Evolutionary conservation across 2,329 filamentous ascomycete genomes (phyloP), one percentile per base, ranked within the genome.

Genomic region (Penicillium sp.): DNA sequence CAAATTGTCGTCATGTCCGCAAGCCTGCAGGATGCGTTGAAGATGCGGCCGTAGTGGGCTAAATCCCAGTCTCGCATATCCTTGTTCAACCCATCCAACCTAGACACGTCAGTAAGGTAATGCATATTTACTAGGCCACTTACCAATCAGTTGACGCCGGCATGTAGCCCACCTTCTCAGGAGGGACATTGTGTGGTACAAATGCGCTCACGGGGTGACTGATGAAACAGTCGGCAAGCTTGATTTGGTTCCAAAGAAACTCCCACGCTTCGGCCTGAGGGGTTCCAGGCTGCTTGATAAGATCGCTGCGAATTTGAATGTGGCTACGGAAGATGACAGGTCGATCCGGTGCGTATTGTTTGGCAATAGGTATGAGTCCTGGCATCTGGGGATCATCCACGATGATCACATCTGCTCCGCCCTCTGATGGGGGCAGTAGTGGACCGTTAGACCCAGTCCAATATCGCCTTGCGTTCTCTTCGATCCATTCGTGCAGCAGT

Each of bases 321-420:
- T 95, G 90, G 48, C 88, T 91, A 57, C 90, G 85, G 75, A 90
- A 95, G 41, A 93, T 84, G 22, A 95, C 84, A 1, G 90, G 90
- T 13, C 90, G 84, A n/a, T 87, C 73, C 1, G 90, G 89, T 1
- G 89, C 90, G 7, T 82, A 58, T 56, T 84, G 77, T 75, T 92
- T 93, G 68, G 91, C 88, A 33, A 93, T 77, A 4, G 87, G 86
- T 53, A 93, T 90, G 37, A 95, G 79, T 6, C 84, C 85, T 3
- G 90, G 90, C 90, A 93, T 93, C 73, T 95, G 90, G 1, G 90
- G 90, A 64, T 95, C 90, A 65, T 95, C 90, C 52, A 93, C 85
- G 59, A 93, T 81, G 58, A 95, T 82, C 31, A 93, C 78, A 72
- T 93, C 86, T 10, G 90, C 90, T 59, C 90, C 90, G 13, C 90